Conservation (phyloP, 2,329 filamentous ascomycete genomes). For the Aspergillus felis region DNA sequence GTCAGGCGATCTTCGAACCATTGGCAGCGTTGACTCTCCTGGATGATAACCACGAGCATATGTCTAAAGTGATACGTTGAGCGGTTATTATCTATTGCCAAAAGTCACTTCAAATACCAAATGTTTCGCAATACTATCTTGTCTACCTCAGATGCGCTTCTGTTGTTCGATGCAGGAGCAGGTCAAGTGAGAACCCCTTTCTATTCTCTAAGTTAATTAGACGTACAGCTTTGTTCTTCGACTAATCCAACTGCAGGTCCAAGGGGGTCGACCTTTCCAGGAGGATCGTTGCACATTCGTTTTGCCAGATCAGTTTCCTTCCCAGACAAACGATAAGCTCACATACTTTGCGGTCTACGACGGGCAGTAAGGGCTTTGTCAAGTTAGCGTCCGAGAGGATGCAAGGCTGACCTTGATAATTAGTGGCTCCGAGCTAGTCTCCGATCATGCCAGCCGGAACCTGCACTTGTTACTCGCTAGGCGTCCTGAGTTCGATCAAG, state of each 20-base stretch:
- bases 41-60: neutral
- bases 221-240: neutral
- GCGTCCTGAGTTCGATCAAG: slow-evolving; percentile 27
- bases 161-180: slow-evolving; percentile 29
- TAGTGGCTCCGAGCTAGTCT: slow-evolving; percentile 30
- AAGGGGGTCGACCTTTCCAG: slow-evolving; percentile 27
- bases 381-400: neutral
- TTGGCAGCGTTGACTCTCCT: neutral
- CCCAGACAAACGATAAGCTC: slow-evolving; percentile 23
- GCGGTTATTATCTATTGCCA: neutral
- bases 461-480: slow-evolving; percentile 24
- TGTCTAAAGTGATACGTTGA: slow-evolving; percentile 1
- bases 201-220: neutral
- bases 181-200: slow-evolving; percentile 19
- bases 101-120: slow-evolving; percentile 1
- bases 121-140: slow-evolving; percentile 22
- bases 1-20: neutral
- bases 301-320: slow-evolving; percentile 28
- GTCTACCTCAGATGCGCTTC: slow-evolving; percentile 21
- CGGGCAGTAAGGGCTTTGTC: slow-evolving; percentile 27
- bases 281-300: slow-evolving; percentile 30
- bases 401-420: neutral
- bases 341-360: slow-evolving; percentile 34
- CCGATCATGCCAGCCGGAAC: slow-evolving; percentile 28
- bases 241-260: slow-evolving; percentile 15